Percentiles rank a stretch among this genome's conserved stretches.
Conservation (phyloP, 2,329 filamentous ascomycete species). For the Ophiognomonia clavigignenti-juglandacearum region DNA sequence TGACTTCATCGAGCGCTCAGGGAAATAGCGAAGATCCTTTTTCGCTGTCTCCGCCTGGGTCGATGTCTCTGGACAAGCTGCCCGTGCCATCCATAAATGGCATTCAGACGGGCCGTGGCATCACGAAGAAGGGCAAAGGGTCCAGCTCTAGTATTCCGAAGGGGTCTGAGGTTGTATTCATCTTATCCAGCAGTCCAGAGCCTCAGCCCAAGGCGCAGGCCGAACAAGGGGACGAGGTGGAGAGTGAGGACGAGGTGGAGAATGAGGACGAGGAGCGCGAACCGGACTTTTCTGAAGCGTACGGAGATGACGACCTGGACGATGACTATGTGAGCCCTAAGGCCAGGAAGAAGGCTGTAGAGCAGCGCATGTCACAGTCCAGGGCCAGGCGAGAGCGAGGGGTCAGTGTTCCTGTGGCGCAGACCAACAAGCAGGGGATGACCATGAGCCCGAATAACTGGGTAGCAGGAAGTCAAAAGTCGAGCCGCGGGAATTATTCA, state of each 20-base stretch:
- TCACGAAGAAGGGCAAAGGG: background rate
- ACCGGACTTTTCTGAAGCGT: conserved; percentile 4
- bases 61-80: background rate
- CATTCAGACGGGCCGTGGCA: no score
- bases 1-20: background rate
- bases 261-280: background rate
- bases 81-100: no score
- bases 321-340: conserved; percentile 1
- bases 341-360: background rate
- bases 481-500: background rate
- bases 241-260: no score
- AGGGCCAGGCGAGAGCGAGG: conserved; percentile 2
- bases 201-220: background rate
- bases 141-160: background rate
- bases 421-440: background rate
- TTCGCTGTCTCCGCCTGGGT: background rate
- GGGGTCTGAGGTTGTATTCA: conserved; percentile 3
- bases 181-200: conserved; percentile 6
- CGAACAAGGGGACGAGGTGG: background rate
- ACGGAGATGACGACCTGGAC: conserved; percentile 10
- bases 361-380: background rate
- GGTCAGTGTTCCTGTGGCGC: conserved; percentile 1
- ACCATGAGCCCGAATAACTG: background rate
- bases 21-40: background rate
- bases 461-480: conserved; percentile 4